These are phyloP conservation scores for Scedosporium aurantiacum DNA, from an alignment of 2,329 filamentous ascomycete species.

Conservation along the genomic window DNA sequence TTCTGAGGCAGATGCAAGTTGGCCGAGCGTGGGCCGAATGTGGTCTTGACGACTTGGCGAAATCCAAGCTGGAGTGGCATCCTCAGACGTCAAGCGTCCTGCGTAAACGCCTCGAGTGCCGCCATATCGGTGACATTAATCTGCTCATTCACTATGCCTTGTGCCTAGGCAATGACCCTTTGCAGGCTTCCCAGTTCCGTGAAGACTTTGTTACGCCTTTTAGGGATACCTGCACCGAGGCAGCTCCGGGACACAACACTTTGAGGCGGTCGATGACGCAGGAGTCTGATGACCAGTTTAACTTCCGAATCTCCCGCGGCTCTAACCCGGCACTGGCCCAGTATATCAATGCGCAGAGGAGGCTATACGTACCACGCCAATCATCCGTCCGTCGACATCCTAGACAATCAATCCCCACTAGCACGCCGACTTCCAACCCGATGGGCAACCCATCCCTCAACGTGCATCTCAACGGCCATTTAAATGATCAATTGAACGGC, in stretches of 20 bases:
- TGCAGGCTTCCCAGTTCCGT: slow-evolving; percentile 14
- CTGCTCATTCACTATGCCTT: slow-evolving; percentile 28
- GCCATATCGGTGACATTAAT: slow-evolving; percentile 28
- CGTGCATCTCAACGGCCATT: neutral
- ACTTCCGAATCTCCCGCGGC: slow-evolving; percentile 25
- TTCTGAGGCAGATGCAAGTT: slow-evolving; percentile 28
- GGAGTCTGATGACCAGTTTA: slow-evolving; percentile 18
- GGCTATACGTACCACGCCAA: slow-evolving; percentile 14
- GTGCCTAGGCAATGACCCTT: slow-evolving; percentile 23
- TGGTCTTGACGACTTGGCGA: slow-evolving; percentile 22
- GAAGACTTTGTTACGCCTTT: slow-evolving; percentile 24
- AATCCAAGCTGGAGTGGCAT: slow-evolving; percentile 26
- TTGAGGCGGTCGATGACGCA: slow-evolving; percentile 4
- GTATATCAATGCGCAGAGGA: slow-evolving; percentile 24
- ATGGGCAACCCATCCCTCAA: slow-evolving; percentile 9
- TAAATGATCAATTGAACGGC: neutral
- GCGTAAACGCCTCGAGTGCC: slow-evolving; percentile 32
- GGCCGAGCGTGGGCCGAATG: slow-evolving; percentile 25
- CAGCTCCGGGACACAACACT: slow-evolving; percentile 22
- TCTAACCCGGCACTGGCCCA: slow-evolving; percentile 22
- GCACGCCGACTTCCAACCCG: slow-evolving; percentile 9
- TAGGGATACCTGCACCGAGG: slow-evolving; percentile 22
- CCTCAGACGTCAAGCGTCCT: slow-evolving; percentile 29
- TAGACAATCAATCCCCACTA: slow-evolving; percentile 2
- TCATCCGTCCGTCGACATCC: neutral